A percentile compares a stretch with the other conserved stretches of the same genome.
These are phyloP conservation scores for Aspergillus sergii DNA, from an alignment of 2,329 filamentous ascomycete genomes.

Conservation along the genomic window DNA sequence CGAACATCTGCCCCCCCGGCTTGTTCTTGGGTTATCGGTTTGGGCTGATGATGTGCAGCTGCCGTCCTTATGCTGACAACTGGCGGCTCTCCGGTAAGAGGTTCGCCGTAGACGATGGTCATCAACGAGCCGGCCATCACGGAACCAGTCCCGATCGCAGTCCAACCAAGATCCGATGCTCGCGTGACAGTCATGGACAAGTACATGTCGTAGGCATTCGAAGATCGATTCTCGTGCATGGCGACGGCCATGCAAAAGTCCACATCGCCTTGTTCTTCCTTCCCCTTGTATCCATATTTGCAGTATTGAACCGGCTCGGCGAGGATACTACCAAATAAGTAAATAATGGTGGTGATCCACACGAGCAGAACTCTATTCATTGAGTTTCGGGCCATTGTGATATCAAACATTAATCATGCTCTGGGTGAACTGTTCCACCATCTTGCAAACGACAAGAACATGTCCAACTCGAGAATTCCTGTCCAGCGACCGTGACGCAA, in stretches of 20 bases:
- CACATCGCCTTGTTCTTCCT: not conserved
- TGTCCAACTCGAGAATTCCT: not conserved
- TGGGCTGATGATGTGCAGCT: constrained; percentile 10
- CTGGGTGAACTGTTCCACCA: not conserved
- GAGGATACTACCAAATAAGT: not conserved
- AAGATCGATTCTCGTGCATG: constrained; percentile 11
- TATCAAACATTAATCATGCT: not conserved
- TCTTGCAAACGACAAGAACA: not conserved
- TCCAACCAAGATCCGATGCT: constrained; percentile 13
- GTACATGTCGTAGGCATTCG: constrained; percentile 12
- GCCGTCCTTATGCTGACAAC: constrained; percentile 12
- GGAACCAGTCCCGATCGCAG: constrained; percentile 13
- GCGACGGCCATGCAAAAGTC: constrained; percentile 15
- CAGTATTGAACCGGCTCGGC: constrained; percentile 15
- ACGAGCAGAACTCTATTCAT: not conserved
- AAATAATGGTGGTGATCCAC: not conserved
- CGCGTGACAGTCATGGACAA: constrained; percentile 10
- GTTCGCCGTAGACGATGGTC: constrained; percentile 14
- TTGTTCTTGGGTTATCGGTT: not conserved
- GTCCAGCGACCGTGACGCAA: not conserved
- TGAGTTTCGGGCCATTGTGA: not conserved
- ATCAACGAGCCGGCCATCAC: constrained; percentile 16
- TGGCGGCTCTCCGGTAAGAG: constrained; percentile 4
- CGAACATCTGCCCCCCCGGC: constrained; percentile 6
- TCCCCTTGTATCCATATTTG: constrained; percentile 9